Percentiles rank a stretch among this genome's conserved stretches.
Conservation (phyloP, 176 grass and related monocot genomes). For the Aegilops tauschii region DNA sequence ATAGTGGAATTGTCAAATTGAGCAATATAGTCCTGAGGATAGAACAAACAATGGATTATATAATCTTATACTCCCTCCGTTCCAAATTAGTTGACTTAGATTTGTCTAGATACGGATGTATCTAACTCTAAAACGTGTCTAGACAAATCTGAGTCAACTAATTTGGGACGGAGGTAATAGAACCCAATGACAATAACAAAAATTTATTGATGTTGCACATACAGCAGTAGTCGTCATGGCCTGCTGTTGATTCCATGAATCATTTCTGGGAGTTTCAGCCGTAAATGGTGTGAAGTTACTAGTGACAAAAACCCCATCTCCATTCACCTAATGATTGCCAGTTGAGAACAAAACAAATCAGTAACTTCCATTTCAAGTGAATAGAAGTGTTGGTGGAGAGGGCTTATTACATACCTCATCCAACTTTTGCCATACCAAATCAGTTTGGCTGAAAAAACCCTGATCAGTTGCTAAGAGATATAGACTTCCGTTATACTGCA, state of each 20-base stretch:
- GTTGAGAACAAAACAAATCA: slow-evolving; percentile 35
- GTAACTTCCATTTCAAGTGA: neutral
- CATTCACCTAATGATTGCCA: slow-evolving; percentile 70
- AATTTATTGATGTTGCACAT: slow-evolving; percentile 43
- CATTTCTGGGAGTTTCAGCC: slow-evolving; percentile 67
- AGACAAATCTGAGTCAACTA: too few relatives aligned
- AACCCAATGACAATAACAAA: slow-evolving; percentile 16
- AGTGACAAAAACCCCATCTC: slow-evolving; percentile 90
- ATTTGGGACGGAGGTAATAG: neutral
- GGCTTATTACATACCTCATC: slow-evolving; percentile 70
- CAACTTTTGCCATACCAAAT: slow-evolving; percentile 98
- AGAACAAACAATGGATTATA: slow-evolving; percentile 28
- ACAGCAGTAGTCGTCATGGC: slow-evolving; percentile 88
- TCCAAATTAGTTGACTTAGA: too few relatives aligned
- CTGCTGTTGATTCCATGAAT: slow-evolving; percentile 93
- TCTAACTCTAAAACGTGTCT: too few relatives aligned
- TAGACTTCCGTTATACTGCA: slow-evolving; percentile 80
- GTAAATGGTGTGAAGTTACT: slow-evolving; percentile 89
- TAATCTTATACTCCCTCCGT: neutral
- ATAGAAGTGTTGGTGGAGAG: neutral
- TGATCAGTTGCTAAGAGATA: slow-evolving; percentile 98
- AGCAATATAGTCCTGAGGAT: slow-evolving; percentile 76
- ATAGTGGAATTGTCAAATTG: slow-evolving; percentile 54
- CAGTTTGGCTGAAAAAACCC: slow-evolving; percentile 88
- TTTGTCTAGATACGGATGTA: too few relatives aligned